Conservation (phyloP, 768 basidiomycete genomes). For the Lactarius deliciosus region DNA sequence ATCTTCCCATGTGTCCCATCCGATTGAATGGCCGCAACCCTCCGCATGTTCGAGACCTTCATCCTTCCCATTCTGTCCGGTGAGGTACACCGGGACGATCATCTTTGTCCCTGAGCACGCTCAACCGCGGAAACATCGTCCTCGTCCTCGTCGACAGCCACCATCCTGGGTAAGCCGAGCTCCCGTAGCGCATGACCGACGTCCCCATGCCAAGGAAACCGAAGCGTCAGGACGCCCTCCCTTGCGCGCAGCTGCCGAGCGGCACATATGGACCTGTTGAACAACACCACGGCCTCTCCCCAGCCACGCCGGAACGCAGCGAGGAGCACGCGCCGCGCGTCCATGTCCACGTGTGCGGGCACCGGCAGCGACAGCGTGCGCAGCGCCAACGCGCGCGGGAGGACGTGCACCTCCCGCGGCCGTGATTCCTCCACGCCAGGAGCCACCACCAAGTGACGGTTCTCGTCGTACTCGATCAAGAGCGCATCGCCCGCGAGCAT, state of each 20-base stretch:
- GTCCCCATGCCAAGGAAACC: slow-evolving; percentile 36
- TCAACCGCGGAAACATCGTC: slow-evolving; percentile 32
- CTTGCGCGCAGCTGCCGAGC: slow-evolving; percentile 43
- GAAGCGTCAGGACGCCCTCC: slow-evolving; percentile 48
- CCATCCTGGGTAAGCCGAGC: slow-evolving; percentile 36
- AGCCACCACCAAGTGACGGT: not conserved
- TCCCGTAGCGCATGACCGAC: slow-evolving; percentile 25
- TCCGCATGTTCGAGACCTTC: slow-evolving; percentile 34
- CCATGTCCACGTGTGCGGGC: slow-evolving; percentile 32
- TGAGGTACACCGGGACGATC: slow-evolving; percentile 43
- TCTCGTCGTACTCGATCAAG: not conserved
- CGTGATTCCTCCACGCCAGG: not conserved
- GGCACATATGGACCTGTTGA: slow-evolving; percentile 47
- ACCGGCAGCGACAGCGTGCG: slow-evolving; percentile 42
- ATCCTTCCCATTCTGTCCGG: slow-evolving; percentile 34
- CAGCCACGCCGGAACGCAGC: slow-evolving; percentile 61
- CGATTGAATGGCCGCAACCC: slow-evolving; percentile 42
- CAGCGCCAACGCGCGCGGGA: slow-evolving; percentile 55
- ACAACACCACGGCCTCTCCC: slow-evolving; percentile 55
- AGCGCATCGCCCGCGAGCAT: slow-evolving; percentile 51
- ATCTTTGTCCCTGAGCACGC: slow-evolving; percentile 19
- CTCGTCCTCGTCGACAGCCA: slow-evolving; percentile 33
- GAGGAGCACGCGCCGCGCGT: slow-evolving; percentile 43
- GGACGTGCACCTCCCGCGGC: slow-evolving; percentile 39
- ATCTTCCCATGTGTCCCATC: slow-evolving; percentile 39